Percentiles rank a stretch among this genome's conserved stretches.
Evolutionary conservation across 1,284 basidiomycete species (phyloP).

Genomic region (Leccinum subfulvum): DNA sequence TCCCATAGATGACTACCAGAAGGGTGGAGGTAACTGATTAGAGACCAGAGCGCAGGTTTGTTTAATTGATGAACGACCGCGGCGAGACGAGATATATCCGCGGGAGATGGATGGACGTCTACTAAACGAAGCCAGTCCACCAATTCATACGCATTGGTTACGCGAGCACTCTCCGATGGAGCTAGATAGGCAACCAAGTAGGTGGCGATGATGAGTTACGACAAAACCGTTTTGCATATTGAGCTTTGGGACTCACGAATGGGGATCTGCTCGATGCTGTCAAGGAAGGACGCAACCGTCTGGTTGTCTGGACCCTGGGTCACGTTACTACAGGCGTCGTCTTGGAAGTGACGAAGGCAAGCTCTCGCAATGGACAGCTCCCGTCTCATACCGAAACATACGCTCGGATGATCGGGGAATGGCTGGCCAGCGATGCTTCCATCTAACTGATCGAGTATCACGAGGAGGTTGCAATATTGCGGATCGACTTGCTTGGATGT

Average conservation of each 20-base stretch:
- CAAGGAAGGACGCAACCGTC: constrained; percentile 41
- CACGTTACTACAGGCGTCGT: constrained; percentile 6
- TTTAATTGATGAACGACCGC: constrained; percentile 42
- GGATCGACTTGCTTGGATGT: constrained; percentile 47
- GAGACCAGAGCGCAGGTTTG: constrained; percentile 39
- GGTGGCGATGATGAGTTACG: neutral
- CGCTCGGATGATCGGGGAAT: constrained; percentile 37
- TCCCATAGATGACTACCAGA: constrained; percentile 43
- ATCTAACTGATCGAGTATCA: constrained; percentile 40
- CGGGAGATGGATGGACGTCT: constrained; percentile 33
- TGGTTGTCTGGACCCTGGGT: constrained; percentile 10
- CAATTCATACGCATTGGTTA: constrained; percentile 48
- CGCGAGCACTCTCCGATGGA: constrained; percentile 31
- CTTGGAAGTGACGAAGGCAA: constrained; percentile 33
- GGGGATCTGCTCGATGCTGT: constrained; percentile 39
- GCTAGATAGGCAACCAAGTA: constrained; percentile 31
- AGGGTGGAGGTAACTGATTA: constrained; percentile 47
- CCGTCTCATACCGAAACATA: constrained; percentile 45
- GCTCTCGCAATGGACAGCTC: constrained; percentile 43
- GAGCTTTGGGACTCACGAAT: constrained; percentile 38
- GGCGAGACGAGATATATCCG: constrained; percentile 42
- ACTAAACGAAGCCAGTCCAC: constrained; percentile 59
- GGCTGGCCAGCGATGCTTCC: constrained; percentile 26
- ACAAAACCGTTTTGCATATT: neutral
- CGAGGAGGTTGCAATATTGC: constrained; percentile 37